Conservation (phyloP, 371 early-diverging fungal species). For the Apophysomyces variabilis region DNA sequence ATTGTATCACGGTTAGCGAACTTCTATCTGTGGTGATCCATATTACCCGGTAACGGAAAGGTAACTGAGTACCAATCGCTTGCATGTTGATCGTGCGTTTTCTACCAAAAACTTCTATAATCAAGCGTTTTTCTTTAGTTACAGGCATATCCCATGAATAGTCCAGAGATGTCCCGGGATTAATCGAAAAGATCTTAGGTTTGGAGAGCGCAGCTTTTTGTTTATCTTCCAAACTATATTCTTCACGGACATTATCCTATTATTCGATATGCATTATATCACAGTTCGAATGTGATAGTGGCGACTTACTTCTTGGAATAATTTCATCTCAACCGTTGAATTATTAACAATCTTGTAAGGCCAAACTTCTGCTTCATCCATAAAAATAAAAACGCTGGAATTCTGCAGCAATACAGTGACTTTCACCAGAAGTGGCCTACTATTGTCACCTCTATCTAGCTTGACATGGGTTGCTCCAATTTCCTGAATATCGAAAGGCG, state of each 20-base stretch:
- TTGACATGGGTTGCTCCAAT: constrained; percentile 86
- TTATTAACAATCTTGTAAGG: constrained; percentile 89
- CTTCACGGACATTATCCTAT: constrained; percentile 29
- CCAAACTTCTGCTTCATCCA: constrained; percentile 84
- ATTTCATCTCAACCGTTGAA: constrained; percentile 71
- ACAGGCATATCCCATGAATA: constrained; percentile 96
- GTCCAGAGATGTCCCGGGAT: constrained; percentile 49
- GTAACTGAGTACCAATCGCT: constrained; percentile 89
- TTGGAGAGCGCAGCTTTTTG: constrained; percentile 36
- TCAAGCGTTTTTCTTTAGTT: constrained; percentile 68
- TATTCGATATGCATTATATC: not conserved
- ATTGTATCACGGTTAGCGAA: not conserved
- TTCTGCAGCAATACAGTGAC: constrained; percentile 79
- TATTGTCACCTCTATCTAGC: constrained; percentile 54
- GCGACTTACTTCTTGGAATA: constrained; percentile 73
- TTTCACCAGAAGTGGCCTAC: constrained; percentile 71
- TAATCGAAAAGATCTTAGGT: constrained; percentile 25
- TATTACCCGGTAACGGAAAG: constrained; percentile 74
- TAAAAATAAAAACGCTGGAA: constrained; percentile 86
- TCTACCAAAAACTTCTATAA: constrained; percentile 69
- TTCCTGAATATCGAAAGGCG: constrained; percentile 78
- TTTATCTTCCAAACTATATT: constrained; percentile 35
- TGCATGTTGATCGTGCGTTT: constrained; percentile 81
- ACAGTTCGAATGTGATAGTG: not conserved
- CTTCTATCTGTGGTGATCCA: too few relatives aligned